phyloP scores from a whole-genome alignment of 805 yeast species.

The Suhomyces tanzawaensis region DNA sequence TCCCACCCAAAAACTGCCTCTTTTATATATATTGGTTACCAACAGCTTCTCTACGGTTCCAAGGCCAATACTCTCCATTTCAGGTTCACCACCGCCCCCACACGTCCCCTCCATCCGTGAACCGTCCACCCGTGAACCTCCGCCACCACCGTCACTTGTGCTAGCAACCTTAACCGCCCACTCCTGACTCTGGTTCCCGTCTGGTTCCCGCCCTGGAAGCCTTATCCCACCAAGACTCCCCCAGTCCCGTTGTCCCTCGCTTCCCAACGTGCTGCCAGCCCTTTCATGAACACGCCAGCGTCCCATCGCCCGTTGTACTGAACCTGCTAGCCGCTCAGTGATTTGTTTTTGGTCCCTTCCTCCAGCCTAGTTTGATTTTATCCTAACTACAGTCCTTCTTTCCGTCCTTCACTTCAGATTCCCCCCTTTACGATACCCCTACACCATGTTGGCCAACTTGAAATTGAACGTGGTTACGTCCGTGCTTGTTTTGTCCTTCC shows the following conservation, averaged over 20 bases:
- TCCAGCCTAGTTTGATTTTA: conserved; percentile 3
- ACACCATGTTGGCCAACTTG: conserved; percentile 5
- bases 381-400: conserved; percentile 27
- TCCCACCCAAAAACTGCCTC: conserved; percentile 1
- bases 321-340: no score
- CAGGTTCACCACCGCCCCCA: background rate
- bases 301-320: no score
- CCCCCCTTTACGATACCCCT: background rate
- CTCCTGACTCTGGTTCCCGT: no score
- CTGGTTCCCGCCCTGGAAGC: no score
- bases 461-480: conserved; percentile 7
- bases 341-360: background rate
- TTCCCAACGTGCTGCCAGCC: no score
- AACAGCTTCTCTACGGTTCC: background rate
- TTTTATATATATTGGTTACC: conserved; percentile 3
- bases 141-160: no score
- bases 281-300: no score
- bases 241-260: no score
- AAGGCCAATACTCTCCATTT: background rate
- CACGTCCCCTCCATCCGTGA: no score
- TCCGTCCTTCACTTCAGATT: conserved; percentile 7
- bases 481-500: conserved; percentile 2
- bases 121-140: no score
- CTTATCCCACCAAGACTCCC: no score
- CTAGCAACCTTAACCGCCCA: no score